Percentiles rank a stretch among this genome's conserved stretches.
Conservation (phyloP, 2,329 filamentous ascomycete genomes). For the Cladophialophora carrionii region DNA sequence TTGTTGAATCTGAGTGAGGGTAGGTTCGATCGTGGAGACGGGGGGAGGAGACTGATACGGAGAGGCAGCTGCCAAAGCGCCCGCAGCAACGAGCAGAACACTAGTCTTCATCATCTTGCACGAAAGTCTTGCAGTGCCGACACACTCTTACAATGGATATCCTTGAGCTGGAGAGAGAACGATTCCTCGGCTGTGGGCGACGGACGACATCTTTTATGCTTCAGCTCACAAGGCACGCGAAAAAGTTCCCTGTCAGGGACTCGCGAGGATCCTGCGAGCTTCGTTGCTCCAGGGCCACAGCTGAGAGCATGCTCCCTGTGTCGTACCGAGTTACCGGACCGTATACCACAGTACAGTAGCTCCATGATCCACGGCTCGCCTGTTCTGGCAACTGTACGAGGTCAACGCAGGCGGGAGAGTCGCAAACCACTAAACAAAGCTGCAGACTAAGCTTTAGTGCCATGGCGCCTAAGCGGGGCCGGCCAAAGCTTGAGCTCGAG, state of each 20-base stretch:
- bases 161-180: not conserved
- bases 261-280: not conserved
- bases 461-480: not conserved
- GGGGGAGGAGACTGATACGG: slow-evolving; percentile 22
- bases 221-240: not conserved
- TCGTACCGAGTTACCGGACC: slow-evolving; percentile 1
- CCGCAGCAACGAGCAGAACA: slow-evolving; percentile 22
- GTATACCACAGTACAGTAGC: too few species aligned
- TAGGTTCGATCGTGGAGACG: slow-evolving; percentile 26
- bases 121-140: not conserved
- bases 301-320: slow-evolving; percentile 10
- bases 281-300: slow-evolving; percentile 11
- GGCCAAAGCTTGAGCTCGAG: slow-evolving; percentile 13
- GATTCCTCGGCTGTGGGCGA: not conserved
- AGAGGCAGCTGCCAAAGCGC: slow-evolving; percentile 19
- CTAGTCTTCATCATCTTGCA: slow-evolving; percentile 20
- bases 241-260: slow-evolving; percentile 1
- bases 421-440: slow-evolving; percentile 2
- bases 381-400: not conserved
- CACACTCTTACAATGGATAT: not conserved
- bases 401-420: not conserved
- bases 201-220: slow-evolving; percentile 17
- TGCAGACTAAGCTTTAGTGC: slow-evolving; percentile 16
- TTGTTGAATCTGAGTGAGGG: slow-evolving; percentile 38
- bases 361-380: not conserved